Evolutionary conservation across 2,329 filamentous ascomycete genomes (phyloP).

Genomic region (Endoconidiophora laricicola): DNA sequence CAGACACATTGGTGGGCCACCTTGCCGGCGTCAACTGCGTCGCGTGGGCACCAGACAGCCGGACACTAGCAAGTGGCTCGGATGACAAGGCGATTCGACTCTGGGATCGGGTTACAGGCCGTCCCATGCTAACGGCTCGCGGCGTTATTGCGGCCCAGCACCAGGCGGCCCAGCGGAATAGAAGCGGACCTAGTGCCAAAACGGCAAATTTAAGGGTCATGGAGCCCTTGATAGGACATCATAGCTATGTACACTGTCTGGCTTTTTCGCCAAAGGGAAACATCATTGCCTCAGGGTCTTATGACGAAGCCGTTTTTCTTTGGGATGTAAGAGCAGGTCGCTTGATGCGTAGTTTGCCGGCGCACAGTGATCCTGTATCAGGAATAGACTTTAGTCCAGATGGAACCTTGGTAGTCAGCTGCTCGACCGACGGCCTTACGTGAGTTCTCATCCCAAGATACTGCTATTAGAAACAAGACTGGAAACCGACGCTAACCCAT

Average conservation of each 20-base stretch:
- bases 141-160: slow-evolving; percentile 16
- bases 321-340: slow-evolving; percentile 87
- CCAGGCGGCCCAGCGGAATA: slow-evolving; percentile 17
- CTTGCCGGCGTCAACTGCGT: slow-evolving; percentile 83
- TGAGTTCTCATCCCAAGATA: slow-evolving; percentile 23
- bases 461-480: neutral
- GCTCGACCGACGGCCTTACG: slow-evolving; percentile 81
- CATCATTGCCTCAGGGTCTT: slow-evolving; percentile 85
- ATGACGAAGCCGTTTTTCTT: slow-evolving; percentile 91
- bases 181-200: slow-evolving; percentile 14
- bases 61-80: slow-evolving; percentile 73
- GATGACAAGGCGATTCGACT: slow-evolving; percentile 93
- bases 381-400: slow-evolving; percentile 88
- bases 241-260: slow-evolving; percentile 89
- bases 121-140: slow-evolving; percentile 32
- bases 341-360: slow-evolving; percentile 78
- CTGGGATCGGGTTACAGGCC: slow-evolving; percentile 59
- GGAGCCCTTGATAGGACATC: slow-evolving; percentile 61
- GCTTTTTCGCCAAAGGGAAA: slow-evolving; percentile 98
- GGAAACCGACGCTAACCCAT: slow-evolving; percentile 3
- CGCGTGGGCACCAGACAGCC: slow-evolving; percentile 84
- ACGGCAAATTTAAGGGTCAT: slow-evolving; percentile 20
- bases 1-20: slow-evolving; percentile 84
- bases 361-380: slow-evolving; percentile 85
- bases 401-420: slow-evolving; percentile 81